Base-by-base conservation (phyloP, 352 stramenopile genomes). In the Phytopythium aichiense region DNA sequence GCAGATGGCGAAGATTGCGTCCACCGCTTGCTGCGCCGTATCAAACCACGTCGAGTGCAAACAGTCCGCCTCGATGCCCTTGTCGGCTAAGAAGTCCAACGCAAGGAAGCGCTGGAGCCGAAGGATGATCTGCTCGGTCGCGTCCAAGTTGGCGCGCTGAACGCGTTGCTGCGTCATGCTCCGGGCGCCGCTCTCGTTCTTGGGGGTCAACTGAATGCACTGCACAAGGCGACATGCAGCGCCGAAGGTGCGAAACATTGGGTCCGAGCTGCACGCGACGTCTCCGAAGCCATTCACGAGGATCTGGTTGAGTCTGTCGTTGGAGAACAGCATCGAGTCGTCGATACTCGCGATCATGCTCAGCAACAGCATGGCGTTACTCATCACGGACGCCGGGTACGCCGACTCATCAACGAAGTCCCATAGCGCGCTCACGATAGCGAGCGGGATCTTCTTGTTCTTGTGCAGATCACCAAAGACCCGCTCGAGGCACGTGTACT, bases 1-100 rank as follows among this genome's bases (percentile, higher is more conserved):
- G 63, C 84, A 97, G 53, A 98, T 86, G 2, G 84, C 80, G 61
- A 98, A 98, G 25, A 98, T 83, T 15, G 91, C 91, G 69, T 98
- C 89, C 50, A 98, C 95, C 4, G 88, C 82, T 74, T 98, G 81
- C 66, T 98, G 91, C 25, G 91, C 77, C 1, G 87, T 92, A 58
- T 93, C 89, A 69, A 98, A 98, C 95, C 94, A 98, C 72, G 81
- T 84, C 1, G 79, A 79, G 55, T 84, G 71, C 13, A 79, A 53
- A 37, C 66, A 79, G 38, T 69, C 67, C 2, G 59, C 63, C 13
- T 81, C 65, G 48, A 83, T 76, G 45, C 84, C 76, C 5, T 73
- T 68, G 43, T 95, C 85, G 23, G 77, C 61, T 6, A 91, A 88
- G 67, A 92, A 96, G 62, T 98, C 87, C 23, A 96, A 79, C 52